Evolutionary conservation across 1,284 basidiomycete genomes (phyloP), one percentile per base, ranked within the genome.

Genomic region (Filobasidium uniguttulatum): DNA sequence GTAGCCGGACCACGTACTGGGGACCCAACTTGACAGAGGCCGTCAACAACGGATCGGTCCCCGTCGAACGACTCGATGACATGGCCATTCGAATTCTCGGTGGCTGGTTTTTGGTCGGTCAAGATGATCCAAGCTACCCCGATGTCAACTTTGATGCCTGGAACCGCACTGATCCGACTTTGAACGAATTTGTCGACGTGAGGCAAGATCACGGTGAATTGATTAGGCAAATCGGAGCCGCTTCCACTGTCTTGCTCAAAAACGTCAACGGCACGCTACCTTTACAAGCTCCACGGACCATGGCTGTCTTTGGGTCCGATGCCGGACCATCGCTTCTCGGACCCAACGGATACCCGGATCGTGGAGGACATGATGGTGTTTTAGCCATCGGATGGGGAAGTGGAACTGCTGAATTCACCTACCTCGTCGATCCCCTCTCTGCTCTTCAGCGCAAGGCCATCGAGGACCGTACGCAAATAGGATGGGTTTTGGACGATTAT

Each of bases 331-430:
- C 77, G 4, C 64, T 59, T 25, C 71, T 73, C 28, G 85, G 85
- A 0, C 81, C 85, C 2, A 89, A 88, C 67, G 75, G 78, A 44
- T 87, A 78, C 59, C 33, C 66, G 10, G 82, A 86, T 49, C 70
- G 70, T 9, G 72, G 70, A n/a, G 72, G 72, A 4, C 53, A 47
- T 12, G 46, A 52, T 23, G n/a, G n/a, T n/a, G n/a, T n/a, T 15
- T 72, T 88, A 1, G 84, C 82, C 5, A 81, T 85, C 76, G 85
- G 85, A 26, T 88, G 86, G 85, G 86, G 81, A n/a, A 79, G 77
- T 44, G 83, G 83, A 49, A 65, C 73, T 6, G 65, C 62, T 37
- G 62, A 74, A 25, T 74, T 70, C 62, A 67, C 72, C 0, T 75
- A 73, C 62, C 67, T 75, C 30, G 65, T 75, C 49, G 68, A 70